Evolutionary conservation across 2,329 filamentous ascomycete genomes (phyloP).

Genomic region (Verticillium tricorpus): DNA sequence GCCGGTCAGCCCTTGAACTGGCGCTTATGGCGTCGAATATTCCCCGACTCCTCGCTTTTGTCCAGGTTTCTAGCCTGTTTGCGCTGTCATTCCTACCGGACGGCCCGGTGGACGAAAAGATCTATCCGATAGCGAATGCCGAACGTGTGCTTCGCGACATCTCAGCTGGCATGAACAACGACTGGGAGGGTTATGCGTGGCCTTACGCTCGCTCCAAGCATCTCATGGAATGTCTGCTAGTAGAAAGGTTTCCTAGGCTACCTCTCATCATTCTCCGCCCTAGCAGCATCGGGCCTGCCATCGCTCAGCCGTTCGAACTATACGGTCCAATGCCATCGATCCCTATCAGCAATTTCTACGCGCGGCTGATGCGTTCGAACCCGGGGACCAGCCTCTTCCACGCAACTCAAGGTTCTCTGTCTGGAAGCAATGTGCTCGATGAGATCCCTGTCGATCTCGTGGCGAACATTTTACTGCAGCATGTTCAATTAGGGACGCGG

Average conservation of each 20-base stretch:
- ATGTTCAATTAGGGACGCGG: neutral
- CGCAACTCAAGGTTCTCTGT: neutral
- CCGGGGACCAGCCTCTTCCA: neutral
- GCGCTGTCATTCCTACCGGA: neutral
- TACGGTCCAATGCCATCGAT: neutral
- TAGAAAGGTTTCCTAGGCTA: neutral
- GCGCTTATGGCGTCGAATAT: neutral
- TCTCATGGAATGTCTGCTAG: neutral
- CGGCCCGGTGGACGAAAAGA: neutral
- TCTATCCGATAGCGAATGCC: neutral
- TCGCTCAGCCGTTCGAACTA: neutral
- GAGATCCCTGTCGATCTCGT: neutral
- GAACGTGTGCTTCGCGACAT: neutral
- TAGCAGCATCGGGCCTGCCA: neutral
- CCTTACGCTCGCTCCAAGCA: neutral
- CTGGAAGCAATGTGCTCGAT: neutral
- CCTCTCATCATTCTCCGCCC: neutral
- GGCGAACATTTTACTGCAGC: neutral
- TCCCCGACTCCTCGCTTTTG: neutral
- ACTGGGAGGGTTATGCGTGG: neutral
- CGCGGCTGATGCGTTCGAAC: neutral
- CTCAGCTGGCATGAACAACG: neutral
- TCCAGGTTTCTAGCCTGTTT: neutral
- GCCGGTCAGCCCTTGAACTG: neutral
- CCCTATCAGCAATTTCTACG: neutral